Evolutionary conservation across 306 rosid species (phyloP).

Genomic region (Ochetophila trinervis): DNA sequence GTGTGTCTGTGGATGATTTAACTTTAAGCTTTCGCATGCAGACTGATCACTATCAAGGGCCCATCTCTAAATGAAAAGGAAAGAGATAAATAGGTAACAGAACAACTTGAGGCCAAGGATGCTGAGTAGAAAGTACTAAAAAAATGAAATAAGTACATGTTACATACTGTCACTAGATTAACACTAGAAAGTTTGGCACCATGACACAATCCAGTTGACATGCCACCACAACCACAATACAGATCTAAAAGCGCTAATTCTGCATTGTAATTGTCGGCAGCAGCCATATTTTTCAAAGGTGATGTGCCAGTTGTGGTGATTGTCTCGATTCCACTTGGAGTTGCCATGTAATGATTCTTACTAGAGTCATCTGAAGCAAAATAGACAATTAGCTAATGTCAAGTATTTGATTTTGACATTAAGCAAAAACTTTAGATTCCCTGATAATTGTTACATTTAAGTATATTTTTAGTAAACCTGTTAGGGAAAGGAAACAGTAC

Average conservation of each 20-base stretch:
- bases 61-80: slow-evolving; percentile 61
- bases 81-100: slow-evolving; percentile 22
- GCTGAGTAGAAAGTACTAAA: slow-evolving; percentile 13
- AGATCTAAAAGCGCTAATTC: slow-evolving; percentile 68
- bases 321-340: slow-evolving; percentile 26
- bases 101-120: slow-evolving; percentile 15
- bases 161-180: slow-evolving; percentile 67
- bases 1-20: slow-evolving; percentile 75
- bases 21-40: slow-evolving; percentile 75
- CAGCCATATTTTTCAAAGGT: slow-evolving; percentile 28
- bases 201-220: slow-evolving; percentile 92
- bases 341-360: slow-evolving; percentile 26
- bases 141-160: slow-evolving; percentile 12
- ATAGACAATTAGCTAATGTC: slow-evolving; percentile 14
- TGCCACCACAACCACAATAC: slow-evolving; percentile 93
- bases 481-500: not conserved
- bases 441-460: not conserved
- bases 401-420: slow-evolving; percentile 18
- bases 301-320: slow-evolving; percentile 29
- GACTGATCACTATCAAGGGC: slow-evolving; percentile 64
- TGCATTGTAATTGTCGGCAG: slow-evolving; percentile 28
- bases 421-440: slow-evolving; percentile 15
- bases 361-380: slow-evolving; percentile 48
- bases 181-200: slow-evolving; percentile 79
- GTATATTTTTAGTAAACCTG: not conserved